Percentiles rank a stretch among this genome's conserved stretches.
Evolutionary conservation across 164 flowering plant species (phyloP).

Genomic region (Vitis vinifera): ASM3070453v1 NC_081808.1:6854001-6854500

Average conservation of each 20-base stretch:
- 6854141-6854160: conserved; percentile 75
- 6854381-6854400: background rate
- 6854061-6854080: conserved; percentile 63
- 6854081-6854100: conserved; percentile 84
- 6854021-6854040: conserved; percentile 80
- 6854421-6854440: background rate
- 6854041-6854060: conserved; percentile 97
- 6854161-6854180: conserved; percentile 68
- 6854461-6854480: conserved; percentile 83
- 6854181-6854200: conserved; percentile 3
- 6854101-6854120: conserved; percentile 93
- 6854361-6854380: background rate
- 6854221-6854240: background rate
- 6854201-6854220: conserved; percentile 2
- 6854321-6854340: conserved; percentile 67
- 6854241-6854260: conserved; percentile 58
- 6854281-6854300: conserved; percentile 67
- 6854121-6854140: conserved; percentile 70
- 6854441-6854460: conserved; percentile 32
- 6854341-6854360: conserved; percentile 56
- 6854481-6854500: conserved; percentile 80
- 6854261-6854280: conserved; percentile 52
- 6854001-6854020: conserved; percentile 84
- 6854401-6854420: background rate
- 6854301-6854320: conserved; percentile 64